Conservation (phyloP, 2,329 filamentous ascomycete species). For the Penicillium sp. region DNA sequence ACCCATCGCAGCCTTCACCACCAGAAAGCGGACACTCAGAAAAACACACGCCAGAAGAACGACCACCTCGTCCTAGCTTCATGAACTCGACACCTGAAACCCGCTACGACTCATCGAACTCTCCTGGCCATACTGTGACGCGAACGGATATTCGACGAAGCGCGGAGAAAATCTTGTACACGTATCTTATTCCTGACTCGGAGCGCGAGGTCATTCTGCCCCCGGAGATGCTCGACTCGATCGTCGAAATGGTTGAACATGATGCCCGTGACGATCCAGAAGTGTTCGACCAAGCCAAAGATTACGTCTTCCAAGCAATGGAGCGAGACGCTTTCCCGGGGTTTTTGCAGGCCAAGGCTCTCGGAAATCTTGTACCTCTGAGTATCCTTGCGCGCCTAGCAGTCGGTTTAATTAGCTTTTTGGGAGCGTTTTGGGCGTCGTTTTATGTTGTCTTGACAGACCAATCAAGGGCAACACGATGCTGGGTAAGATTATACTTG, state of each 20-base stretch:
- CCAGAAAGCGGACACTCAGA: conserved; percentile 50
- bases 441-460: conserved; percentile 92
- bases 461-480: conserved; percentile 66
- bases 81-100: conserved; percentile 60
- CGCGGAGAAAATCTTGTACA: conserved; percentile 98
- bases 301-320: conserved; percentile 99
- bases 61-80: conserved; percentile 54
- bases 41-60: conserved; percentile 41
- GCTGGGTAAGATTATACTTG: conserved; percentile 64
- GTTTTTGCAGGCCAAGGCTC: conserved; percentile 88
- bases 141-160: conserved; percentile 86
- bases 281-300: conserved; percentile 94
- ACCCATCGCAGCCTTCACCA: conserved; percentile 48
- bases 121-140: conserved; percentile 77
- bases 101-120: conserved; percentile 69
- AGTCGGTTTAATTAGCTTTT: conserved; percentile 78
- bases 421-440: conserved; percentile 88
- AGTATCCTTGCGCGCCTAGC: conserved; percentile 84
- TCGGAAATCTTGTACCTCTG: conserved; percentile 91
- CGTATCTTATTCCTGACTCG: conserved; percentile 87
- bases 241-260: conserved; percentile 84
- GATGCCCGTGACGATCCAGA: conserved; percentile 92
- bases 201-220: conserved; percentile 95
- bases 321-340: conserved; percentile 98
- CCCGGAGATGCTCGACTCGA: conserved; percentile 77